Base-by-base conservation (phyloP, 768 basidiomycete species). In the Solioccasus polychromus region DNA sequence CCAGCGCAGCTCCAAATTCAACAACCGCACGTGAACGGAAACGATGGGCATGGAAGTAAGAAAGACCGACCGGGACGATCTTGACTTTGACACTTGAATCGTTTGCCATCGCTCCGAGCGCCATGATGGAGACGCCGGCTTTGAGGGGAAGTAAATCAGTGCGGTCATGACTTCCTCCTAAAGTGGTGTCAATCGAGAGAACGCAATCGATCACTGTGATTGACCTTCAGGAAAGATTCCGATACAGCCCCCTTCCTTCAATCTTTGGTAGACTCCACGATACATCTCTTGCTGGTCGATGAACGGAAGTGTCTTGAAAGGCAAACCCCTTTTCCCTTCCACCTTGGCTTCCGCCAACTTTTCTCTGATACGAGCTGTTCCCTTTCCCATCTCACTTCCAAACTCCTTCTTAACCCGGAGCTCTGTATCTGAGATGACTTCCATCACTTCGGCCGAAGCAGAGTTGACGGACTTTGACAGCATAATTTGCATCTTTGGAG, bases 201-300 rank as follows among this genome's bases (percentile, higher is more conserved):
- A 32, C 34, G 14, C 8, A 20, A 50, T 20, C n/a, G 10, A 45
- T 36, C 6, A 37, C 31, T n/a, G 22, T 8, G 12, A 48, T 66
- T 46, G 54, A 91, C 94, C 95, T 84, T 98, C 96, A 30, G 96
- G 96, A 62, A 98, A 98, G 52, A 99, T 97, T 36, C 96, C 94
- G 50, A 99, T 94, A 53, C 85, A 83, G 12, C 92, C 92, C 8
- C 91, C 91, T 45, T 86, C 80, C 45, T 81, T 88, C 45, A 98
- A 70, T 45, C 81, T 79, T 60, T 91, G 76, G 66, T 96, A 99
- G 5, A 98, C 96, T 48, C 90, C 77, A 15, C 85, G 81, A 67
- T 98, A 99, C 85, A 96, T 97, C 42, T 90, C 82, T 51, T 88
- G 81, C 62, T 98, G 96, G 70, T 99, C 89, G 50, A 99, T 82